These are phyloP conservation scores for Erysiphe pulchra DNA, from an alignment of 2,329 filamentous ascomycete genomes.

Conservation along the genomic window DNA sequence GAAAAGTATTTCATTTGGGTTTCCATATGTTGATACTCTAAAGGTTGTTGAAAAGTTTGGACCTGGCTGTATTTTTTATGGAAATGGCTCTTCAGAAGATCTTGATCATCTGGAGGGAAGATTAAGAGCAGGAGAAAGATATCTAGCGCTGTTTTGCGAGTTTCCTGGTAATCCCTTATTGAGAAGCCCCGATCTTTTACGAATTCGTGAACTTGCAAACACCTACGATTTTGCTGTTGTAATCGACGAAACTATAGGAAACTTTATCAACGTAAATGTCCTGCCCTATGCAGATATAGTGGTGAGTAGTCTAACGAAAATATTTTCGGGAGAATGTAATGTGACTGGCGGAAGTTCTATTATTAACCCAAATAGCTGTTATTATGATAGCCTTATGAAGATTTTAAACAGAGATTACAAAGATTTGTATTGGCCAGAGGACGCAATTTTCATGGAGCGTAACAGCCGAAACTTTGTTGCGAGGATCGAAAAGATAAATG, in stretches of 20 bases:
- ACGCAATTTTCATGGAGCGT: conserved; percentile 80
- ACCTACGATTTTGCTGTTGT: conserved; percentile 72
- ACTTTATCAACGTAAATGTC: conserved; percentile 87
- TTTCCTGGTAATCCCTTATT: conserved; percentile 85
- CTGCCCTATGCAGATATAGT: conserved; percentile 74
- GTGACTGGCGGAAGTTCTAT: conserved; percentile 77
- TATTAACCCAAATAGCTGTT: conserved; percentile 37
- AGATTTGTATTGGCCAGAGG: conserved; percentile 84
- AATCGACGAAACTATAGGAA: conserved; percentile 89
- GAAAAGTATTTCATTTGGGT: conserved; percentile 82
- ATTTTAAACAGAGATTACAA: conserved; percentile 42
- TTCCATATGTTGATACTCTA: conserved; percentile 88
- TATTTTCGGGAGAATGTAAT: conserved; percentile 93
- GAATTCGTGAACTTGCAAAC: conserved; percentile 61
- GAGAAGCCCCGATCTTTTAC: conserved; percentile 54
- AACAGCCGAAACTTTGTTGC: conserved; percentile 81
- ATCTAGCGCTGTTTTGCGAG: conserved; percentile 72
- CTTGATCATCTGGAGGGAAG: conserved; percentile 59
- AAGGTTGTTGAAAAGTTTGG: conserved; percentile 93
- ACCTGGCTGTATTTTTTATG: conserved; percentile 70
- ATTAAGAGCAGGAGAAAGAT: conserved; percentile 46
- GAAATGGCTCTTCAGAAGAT: conserved; percentile 49
- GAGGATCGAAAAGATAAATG: conserved; percentile 62
- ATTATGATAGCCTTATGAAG: conserved; percentile 43
- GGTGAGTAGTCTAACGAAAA: conserved; percentile 84